Evolutionary conservation across 495 filamentous ascomycete genomes (phyloP), one percentile per base, ranked within the genome.

Genomic region (Copromyces sp.): DNA sequence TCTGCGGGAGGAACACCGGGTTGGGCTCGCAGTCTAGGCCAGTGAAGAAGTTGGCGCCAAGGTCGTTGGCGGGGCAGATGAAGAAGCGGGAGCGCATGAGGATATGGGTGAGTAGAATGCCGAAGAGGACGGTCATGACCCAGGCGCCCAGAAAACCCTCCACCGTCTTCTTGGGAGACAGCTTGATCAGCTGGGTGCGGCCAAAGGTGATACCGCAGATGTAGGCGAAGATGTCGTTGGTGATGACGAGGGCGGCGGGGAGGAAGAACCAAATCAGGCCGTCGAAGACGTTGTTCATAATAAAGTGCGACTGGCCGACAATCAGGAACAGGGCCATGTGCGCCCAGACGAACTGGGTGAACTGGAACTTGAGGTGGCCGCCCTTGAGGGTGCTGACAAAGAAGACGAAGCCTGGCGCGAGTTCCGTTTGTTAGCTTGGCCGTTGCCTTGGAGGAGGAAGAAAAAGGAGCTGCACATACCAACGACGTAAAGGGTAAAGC

Each of bases 241-340:
- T 97, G 78, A 98, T 97, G 77, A 99, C 96, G 71, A 99, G 87
- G 38, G 92, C 91, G 3, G 93, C 94, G 3, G 96, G 96, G 65
- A 99, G 86, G 88, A 99, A 98, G 87, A 99, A 98, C 96, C 96
- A 99, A 80, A 99, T 95, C 93, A 99, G 94, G 82, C 96, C 96
- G 84, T 99, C 96, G 81, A 99, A 95, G 73, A 98, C 91, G 82
- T 98, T 99, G 86, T 99, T 98, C 92, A 99, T 98, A 81, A 99
- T 93, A 79, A 99, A 99, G 82, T 99, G 96, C 32, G 96, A 94
- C 81, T 99, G 96, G 14, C 97, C 93, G 35, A 98, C 94, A 76
- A 99, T 98, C 77, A 99, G 84, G 85, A 97, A 98, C 39, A 99
- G 88, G 2, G 96, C 96, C 93, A 99, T 98, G 81, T 99, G 96